phyloP scores from a whole-genome alignment of 1,284 basidiomycete genomes.

The Irpex lacteus region DNA sequence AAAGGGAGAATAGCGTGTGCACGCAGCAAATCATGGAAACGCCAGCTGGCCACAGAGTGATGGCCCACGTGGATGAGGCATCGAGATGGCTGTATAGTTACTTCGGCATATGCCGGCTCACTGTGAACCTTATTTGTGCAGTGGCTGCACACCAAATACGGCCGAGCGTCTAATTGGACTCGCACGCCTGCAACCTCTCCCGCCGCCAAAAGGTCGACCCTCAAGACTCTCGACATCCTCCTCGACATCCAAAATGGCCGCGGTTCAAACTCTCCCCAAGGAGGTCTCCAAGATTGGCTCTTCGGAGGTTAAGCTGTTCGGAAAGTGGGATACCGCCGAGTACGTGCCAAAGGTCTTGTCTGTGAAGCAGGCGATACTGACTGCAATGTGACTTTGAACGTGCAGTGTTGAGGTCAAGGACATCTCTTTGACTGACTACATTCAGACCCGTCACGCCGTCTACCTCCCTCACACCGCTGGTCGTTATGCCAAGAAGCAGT shows the following conservation, averaged over 20 bases:
- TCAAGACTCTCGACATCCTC: conserved; percentile 13
- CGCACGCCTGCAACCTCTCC: conserved; percentile 19
- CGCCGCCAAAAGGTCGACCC: conserved; percentile 21
- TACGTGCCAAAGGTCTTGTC: conserved; percentile 45
- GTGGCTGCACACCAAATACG: conserved; percentile 38
- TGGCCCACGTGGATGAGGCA: background rate
- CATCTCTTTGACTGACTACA: conserved; percentile 98
- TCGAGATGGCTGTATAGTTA: conserved; percentile 38
- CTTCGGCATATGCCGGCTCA: conserved; percentile 36
- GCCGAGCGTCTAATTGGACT: conserved; percentile 20
- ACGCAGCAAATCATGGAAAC: background rate
- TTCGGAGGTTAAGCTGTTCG: conserved; percentile 89
- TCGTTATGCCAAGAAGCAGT: conserved; percentile 99
- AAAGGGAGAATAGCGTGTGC: background rate
- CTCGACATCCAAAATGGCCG: conserved; percentile 44
- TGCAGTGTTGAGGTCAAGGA: conserved; percentile 97
- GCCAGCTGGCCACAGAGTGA: background rate
- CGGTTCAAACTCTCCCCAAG: conserved; percentile 72
- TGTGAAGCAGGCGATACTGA: conserved; percentile 2
- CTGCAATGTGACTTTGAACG: conserved; percentile 22
- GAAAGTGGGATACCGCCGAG: conserved; percentile 97
- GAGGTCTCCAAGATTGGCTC: conserved; percentile 81
- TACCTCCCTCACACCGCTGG: conserved; percentile 98
- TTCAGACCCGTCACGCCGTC: conserved; percentile 98
- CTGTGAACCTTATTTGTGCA: conserved; percentile 42